Conservation (phyloP, 805 yeast genomes). For the Suhomyces tanzawaensis region DNA sequence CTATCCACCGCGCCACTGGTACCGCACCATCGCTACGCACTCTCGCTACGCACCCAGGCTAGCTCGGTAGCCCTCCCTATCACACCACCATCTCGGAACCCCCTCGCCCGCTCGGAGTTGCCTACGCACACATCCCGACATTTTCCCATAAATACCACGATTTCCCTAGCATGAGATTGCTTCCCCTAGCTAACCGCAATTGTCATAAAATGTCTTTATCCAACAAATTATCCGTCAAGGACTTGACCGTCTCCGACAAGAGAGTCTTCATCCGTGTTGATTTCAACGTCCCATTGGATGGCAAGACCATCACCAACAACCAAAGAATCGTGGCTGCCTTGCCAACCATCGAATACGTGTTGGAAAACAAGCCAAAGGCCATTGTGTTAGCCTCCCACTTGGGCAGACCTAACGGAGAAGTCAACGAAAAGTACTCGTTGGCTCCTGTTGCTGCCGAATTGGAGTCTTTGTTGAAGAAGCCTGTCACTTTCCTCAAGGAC, state of each 20-base stretch:
- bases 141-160: background rate
- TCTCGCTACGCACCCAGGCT: background rate
- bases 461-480: conserved; percentile 62
- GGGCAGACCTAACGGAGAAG: conserved; percentile 99
- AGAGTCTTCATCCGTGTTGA: conserved; percentile 99
- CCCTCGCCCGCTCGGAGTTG: conserved; percentile 6
- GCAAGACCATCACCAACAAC: conserved; percentile 96
- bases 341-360: conserved; percentile 95
- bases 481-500: conserved; percentile 82
- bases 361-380: conserved; percentile 87
- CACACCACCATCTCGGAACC: conserved; percentile 3
- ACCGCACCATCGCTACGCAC: no score
- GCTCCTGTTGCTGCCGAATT: conserved; percentile 93
- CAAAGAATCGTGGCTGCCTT: conserved; percentile 99
- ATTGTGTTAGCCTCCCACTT: conserved; percentile 93
- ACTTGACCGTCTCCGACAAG: conserved; percentile 81
- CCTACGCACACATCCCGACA: background rate
- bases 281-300: conserved; percentile 93
- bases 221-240: conserved; percentile 89
- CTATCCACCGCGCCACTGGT: no score
- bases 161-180: background rate
- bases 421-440: conserved; percentile 79
- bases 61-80: background rate
- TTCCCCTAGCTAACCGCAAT: background rate
- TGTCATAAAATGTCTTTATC: conserved; percentile 75